Conservation (phyloP, 495 filamentous ascomycete genomes). For the Penicillium bialowiezense region DNA sequence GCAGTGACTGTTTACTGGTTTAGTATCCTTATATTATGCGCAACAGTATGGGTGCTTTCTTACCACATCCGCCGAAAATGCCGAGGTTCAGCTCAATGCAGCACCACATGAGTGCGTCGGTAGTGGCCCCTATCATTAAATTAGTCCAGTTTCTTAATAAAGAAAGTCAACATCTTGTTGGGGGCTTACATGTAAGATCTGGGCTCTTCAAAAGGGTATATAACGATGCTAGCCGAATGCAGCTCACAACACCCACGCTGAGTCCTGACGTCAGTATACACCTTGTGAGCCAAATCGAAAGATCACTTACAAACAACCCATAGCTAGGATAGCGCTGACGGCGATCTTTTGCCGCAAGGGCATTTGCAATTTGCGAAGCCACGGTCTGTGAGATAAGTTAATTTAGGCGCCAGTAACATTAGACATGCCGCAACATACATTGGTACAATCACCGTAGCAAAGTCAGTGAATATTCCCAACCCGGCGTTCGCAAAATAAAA, state of each 20-base stretch:
- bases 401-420: background rate
- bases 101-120: constrained; percentile 30
- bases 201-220: constrained; percentile 19
- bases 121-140: constrained; percentile 23
- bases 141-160: background rate
- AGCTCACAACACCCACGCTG: constrained; percentile 35
- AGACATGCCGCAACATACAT: constrained; percentile 22
- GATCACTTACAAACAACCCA: constrained; percentile 29
- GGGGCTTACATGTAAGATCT: constrained; percentile 28
- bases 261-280: constrained; percentile 3
- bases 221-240: constrained; percentile 28
- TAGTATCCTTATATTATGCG: too few species aligned
- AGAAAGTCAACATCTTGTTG: background rate
- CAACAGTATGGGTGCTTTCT: too few species aligned
- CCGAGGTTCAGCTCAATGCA: constrained; percentile 34
- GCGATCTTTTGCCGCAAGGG: constrained; percentile 29
- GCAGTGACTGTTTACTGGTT: constrained; percentile 19
- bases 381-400: constrained; percentile 15
- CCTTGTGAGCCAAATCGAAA: background rate
- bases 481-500: constrained; percentile 37
- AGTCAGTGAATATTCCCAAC: constrained; percentile 35
- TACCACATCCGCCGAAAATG: constrained; percentile 29
- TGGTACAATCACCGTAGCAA: constrained; percentile 35
- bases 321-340: constrained; percentile 24
- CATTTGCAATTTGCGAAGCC: constrained; percentile 35